phyloP scores from a whole-genome alignment of 2,329 filamentous ascomycete genomes.

The Capronia americana region DNA sequence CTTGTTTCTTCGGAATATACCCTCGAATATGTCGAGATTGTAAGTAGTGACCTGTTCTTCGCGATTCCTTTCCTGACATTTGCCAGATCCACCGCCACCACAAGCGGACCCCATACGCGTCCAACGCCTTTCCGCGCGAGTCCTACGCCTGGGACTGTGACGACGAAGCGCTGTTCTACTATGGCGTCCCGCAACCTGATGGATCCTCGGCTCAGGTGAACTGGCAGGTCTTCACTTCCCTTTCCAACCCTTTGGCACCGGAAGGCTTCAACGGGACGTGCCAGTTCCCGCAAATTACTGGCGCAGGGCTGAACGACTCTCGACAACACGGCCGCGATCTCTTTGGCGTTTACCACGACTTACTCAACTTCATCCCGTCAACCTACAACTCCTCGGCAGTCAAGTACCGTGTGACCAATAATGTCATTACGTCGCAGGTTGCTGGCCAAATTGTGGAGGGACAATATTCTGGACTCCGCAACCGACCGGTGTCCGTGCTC shows the following conservation, averaged over 20 bases:
- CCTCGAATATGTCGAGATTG: conserved; percentile 76
- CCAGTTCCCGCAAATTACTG: conserved; percentile 81
- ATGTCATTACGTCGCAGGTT: conserved; percentile 81
- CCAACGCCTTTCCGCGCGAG: conserved; percentile 78
- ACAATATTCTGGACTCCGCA: conserved; percentile 62
- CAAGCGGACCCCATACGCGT: conserved; percentile 80
- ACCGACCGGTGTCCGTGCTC: conserved; percentile 46
- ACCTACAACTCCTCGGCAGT: conserved; percentile 56
- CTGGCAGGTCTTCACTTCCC: conserved; percentile 68
- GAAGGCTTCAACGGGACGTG: conserved; percentile 75
- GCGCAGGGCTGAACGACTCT: conserved; percentile 73
- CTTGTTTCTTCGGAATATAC: conserved; percentile 62
- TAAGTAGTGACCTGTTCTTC: conserved; percentile 44
- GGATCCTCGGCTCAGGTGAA: conserved; percentile 63
- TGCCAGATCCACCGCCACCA: conserved; percentile 77
- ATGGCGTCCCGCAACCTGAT: conserved; percentile 61
- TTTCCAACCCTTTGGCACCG: conserved; percentile 70
- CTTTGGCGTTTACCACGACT: conserved; percentile 74
- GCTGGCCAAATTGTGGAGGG: conserved; percentile 75
- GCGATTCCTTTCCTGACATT: background rate
- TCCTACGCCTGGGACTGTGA: conserved; percentile 75
- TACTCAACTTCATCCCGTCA: conserved; percentile 70
- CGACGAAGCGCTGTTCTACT: conserved; percentile 73
- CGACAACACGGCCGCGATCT: conserved; percentile 78
- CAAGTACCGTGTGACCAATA: conserved; percentile 77